These are phyloP conservation scores for Colletotrichum brevisporum DNA, from an alignment of 2,329 filamentous ascomycete genomes.

Conservation along the genomic window DNA sequence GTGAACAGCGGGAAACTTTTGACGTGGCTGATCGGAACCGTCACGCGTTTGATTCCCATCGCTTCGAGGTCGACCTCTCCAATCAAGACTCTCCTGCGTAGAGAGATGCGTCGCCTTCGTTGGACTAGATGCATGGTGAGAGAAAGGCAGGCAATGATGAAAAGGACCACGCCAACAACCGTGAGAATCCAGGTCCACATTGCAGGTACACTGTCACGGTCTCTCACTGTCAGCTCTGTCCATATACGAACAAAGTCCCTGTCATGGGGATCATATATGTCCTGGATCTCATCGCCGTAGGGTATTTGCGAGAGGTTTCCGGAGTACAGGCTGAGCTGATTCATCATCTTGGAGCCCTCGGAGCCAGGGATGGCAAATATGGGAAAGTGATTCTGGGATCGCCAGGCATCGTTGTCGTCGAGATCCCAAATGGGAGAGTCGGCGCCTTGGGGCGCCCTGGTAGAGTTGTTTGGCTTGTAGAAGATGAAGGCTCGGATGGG, in stretches of 20 bases:
- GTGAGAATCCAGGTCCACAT: conserved; percentile 85
- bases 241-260: conserved; percentile 73
- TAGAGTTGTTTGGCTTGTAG: conserved; percentile 70
- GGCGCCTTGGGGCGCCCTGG: conserved; percentile 74
- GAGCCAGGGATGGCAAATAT: conserved; percentile 84
- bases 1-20: conserved; percentile 83
- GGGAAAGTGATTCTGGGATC: conserved; percentile 78
- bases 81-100: conserved; percentile 78
- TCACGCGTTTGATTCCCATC: conserved; percentile 86
- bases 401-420: conserved; percentile 80
- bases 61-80: conserved; percentile 91
- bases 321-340: conserved; percentile 81
- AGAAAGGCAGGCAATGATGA: conserved; percentile 77
- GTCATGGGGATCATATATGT: conserved; percentile 67
- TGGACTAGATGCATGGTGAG: conserved; percentile 84
- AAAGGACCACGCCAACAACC: conserved; percentile 79
- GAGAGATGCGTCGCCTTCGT: conserved; percentile 74
- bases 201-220: conserved; percentile 70
- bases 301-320: conserved; percentile 77
- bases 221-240: conserved; percentile 66
- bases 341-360: conserved; percentile 77
- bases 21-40: conserved; percentile 80
- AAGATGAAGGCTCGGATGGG: conserved; percentile 75
- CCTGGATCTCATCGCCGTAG: conserved; percentile 68
- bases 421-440: conserved; percentile 79